A percentile compares a stretch with the other conserved stretches of the same genome.
phyloP scores from a whole-genome alignment of 1,284 basidiomycete genomes.

The Megacollybia platyphylla region DNA sequence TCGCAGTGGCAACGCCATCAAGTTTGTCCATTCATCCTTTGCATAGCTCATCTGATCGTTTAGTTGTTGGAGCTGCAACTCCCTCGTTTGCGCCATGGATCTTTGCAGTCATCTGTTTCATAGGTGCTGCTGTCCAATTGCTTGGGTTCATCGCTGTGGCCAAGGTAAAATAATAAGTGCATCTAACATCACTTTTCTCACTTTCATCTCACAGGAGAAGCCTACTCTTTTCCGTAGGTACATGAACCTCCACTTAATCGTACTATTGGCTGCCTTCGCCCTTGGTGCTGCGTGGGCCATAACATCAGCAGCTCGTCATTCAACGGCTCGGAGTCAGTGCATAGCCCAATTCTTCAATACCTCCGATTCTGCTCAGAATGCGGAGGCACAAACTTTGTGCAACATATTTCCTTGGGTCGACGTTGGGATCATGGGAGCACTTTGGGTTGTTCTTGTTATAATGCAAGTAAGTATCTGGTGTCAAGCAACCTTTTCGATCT shows the following conservation, averaged over 20 bases:
- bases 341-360: slow-evolving; percentile 45
- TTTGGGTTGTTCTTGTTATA: slow-evolving; percentile 69
- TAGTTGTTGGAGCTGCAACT: slow-evolving; percentile 78
- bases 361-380: slow-evolving; percentile 17
- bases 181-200: background rate
- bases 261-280: slow-evolving; percentile 51
- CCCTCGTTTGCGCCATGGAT: slow-evolving; percentile 66
- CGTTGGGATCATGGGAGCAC: slow-evolving; percentile 79
- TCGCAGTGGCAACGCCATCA: slow-evolving; percentile 67
- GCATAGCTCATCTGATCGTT: slow-evolving; percentile 7
- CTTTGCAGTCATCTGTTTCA: slow-evolving; percentile 64
- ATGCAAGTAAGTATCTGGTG: slow-evolving; percentile 44
- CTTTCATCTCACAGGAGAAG: slow-evolving; percentile 47
- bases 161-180: slow-evolving; percentile 30
- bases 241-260: slow-evolving; percentile 52
- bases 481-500: background rate
- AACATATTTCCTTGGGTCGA: slow-evolving; percentile 84
- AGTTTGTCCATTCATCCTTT: slow-evolving; percentile 27
- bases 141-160: slow-evolving; percentile 77
- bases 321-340: slow-evolving; percentile 56
- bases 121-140: slow-evolving; percentile 59
- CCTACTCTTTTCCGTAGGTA: slow-evolving; percentile 66
- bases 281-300: slow-evolving; percentile 73
- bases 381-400: slow-evolving; percentile 62
- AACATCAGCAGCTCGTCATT: slow-evolving; percentile 66